A percentile compares a stretch with the other conserved stretches of the same genome.
Evolutionary conservation across 148 eudicot species (phyloP).

Genomic region (Hydrangea macrophylla): DNA sequence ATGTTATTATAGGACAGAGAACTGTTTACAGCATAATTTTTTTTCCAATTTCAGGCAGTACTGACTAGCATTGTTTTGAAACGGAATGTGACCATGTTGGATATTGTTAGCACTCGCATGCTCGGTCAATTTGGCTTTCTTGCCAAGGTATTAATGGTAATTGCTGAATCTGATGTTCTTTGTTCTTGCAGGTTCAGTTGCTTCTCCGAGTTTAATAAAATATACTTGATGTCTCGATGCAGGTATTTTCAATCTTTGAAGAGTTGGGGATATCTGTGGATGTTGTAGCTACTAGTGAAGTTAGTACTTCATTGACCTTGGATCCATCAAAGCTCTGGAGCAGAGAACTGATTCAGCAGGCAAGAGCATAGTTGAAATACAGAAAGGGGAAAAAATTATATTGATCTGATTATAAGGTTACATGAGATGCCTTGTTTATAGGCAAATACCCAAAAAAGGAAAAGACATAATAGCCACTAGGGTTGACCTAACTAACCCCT

Average conservation of each 20-base stretch:
- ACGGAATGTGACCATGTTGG: constrained; percentile 96
- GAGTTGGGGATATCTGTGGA: constrained; percentile 95
- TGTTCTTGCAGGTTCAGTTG: background rate
- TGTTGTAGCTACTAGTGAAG: constrained; percentile 99
- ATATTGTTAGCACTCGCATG: constrained; percentile 95
- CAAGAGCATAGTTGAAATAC: constrained; percentile 72
- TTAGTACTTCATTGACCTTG: constrained; percentile 88
- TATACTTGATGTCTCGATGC: constrained; percentile 12
- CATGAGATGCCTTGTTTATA: too few species aligned
- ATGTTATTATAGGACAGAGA: background rate
- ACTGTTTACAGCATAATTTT: background rate
- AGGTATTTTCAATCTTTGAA: constrained; percentile 94
- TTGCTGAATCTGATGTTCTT: constrained; percentile 4
- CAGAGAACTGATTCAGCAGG: constrained; percentile 98
- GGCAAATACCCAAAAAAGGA: too few species aligned
- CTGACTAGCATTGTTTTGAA: constrained; percentile 96
- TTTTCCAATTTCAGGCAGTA: constrained; percentile 53
- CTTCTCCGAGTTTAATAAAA: background rate
- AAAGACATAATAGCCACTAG: too few species aligned
- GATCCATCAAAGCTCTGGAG: constrained; percentile 99
- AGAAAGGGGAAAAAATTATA: too few species aligned
- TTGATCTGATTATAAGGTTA: too few species aligned
- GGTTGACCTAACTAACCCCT: too few species aligned
- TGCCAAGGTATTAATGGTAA: constrained; percentile 55
- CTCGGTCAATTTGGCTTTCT: constrained; percentile 97